Percentiles rank a stretch among this genome's conserved stretches.
phyloP scores from a whole-genome alignment of 164 flowering plant genomes.

The Nymphaea colorata region DNA sequence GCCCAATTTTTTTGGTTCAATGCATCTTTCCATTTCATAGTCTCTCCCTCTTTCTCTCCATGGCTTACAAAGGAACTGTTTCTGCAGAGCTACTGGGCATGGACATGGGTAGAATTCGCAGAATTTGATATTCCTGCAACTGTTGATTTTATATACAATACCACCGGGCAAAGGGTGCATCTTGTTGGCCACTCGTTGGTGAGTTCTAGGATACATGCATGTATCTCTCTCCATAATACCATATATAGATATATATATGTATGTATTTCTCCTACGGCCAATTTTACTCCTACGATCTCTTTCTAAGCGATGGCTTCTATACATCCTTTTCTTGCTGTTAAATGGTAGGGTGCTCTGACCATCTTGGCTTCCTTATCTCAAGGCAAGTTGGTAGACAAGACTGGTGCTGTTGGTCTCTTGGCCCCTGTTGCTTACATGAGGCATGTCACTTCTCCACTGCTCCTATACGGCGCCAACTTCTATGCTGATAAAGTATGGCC shows the following conservation, averaged over 20 bases:
- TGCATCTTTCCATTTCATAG: too few relatives aligned
- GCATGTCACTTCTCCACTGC: constrained; percentile 67
- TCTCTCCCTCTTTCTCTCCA: neutral
- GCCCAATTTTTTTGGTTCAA: too few relatives aligned
- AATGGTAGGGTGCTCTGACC: constrained; percentile 63
- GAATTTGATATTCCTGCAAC: constrained; percentile 42
- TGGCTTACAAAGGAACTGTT: neutral
- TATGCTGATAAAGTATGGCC: constrained; percentile 55
- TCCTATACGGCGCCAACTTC: constrained; percentile 42
- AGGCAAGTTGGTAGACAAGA: constrained; percentile 39
- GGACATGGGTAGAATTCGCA: constrained; percentile 83
- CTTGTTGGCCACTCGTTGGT: constrained; percentile 63
- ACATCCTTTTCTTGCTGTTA: neutral
- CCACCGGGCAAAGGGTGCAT: constrained; percentile 46
- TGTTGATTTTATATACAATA: constrained; percentile 25
- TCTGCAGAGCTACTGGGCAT: constrained; percentile 51
- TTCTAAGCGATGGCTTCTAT: too few relatives aligned
- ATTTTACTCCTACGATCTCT: too few relatives aligned
- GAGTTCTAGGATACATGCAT: neutral
- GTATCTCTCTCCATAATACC: too few relatives aligned
- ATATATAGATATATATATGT: too few relatives aligned
- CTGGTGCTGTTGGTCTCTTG: constrained; percentile 63
- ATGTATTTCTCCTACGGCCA: neutral
- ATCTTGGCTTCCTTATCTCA: constrained; percentile 70
- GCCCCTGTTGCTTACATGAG: constrained; percentile 79